Conservation (phyloP, 192 early-diverging fungal genomes). For the Coemansia sp. region DNA sequence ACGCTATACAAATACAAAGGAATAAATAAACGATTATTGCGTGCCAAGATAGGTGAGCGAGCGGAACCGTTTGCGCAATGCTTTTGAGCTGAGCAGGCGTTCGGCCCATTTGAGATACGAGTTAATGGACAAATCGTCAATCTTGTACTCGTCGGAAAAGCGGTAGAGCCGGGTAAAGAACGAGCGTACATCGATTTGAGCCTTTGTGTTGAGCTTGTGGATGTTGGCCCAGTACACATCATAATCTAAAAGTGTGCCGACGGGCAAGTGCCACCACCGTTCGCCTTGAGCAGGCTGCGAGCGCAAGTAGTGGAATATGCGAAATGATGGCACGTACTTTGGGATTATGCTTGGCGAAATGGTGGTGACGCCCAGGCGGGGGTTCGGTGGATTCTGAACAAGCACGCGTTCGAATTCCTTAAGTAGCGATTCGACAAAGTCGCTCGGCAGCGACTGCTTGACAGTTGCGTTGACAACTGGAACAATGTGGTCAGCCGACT, state of each 20-base stretch:
- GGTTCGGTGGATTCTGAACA: slow-evolving; percentile 2
- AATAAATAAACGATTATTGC: neutral
- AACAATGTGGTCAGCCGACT: neutral
- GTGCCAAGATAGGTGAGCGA: slow-evolving; percentile 31
- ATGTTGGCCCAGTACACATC: slow-evolving; percentile 52
- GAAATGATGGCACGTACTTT: slow-evolving; percentile 62
- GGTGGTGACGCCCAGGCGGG: slow-evolving; percentile 38
- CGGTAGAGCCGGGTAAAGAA: slow-evolving; percentile 40
- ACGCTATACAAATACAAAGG: slow-evolving; percentile 3
- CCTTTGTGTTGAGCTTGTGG: slow-evolving; percentile 16
- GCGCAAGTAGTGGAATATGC: slow-evolving; percentile 57
- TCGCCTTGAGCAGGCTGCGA: neutral
- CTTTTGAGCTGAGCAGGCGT: slow-evolving; percentile 28
- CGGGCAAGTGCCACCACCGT: slow-evolving; percentile 10
- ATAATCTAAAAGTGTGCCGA: slow-evolving; percentile 46
- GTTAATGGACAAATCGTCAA: slow-evolving; percentile 33
- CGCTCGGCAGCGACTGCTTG: slow-evolving; percentile 19
- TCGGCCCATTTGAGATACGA: slow-evolving; percentile 43
- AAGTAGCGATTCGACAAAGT: slow-evolving; percentile 35
- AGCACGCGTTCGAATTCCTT: slow-evolving; percentile 42
- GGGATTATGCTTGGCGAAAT: slow-evolving; percentile 69
- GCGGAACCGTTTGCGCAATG: slow-evolving; percentile 32
- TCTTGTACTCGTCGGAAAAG: slow-evolving; percentile 24
- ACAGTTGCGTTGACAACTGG: neutral
- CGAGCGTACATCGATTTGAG: neutral